Evolutionary conservation across 495 filamentous ascomycete species (phyloP).

Genomic region (Podospora comata): DNA sequence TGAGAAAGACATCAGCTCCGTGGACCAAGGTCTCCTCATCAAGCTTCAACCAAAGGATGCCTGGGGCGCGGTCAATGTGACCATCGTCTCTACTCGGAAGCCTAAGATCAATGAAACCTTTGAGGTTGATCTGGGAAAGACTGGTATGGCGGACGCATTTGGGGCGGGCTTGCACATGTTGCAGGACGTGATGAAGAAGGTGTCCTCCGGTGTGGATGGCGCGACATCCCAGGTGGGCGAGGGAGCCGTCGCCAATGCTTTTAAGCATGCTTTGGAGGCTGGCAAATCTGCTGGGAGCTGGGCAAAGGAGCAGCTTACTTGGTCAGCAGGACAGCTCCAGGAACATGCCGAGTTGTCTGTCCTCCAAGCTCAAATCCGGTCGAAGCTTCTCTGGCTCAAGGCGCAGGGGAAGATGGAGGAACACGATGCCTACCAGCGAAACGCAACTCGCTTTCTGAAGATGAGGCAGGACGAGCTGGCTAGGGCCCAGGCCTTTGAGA

Average conservation of each 20-base stretch:
- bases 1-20: slow-evolving; percentile 40
- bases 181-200: slow-evolving; percentile 34
- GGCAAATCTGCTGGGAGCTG: slow-evolving; percentile 25
- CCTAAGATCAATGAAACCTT: slow-evolving; percentile 49
- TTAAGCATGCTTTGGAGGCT: slow-evolving; percentile 29
- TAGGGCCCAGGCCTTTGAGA: slow-evolving; percentile 3
- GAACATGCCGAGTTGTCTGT: slow-evolving; percentile 34
- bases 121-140: slow-evolving; percentile 42
- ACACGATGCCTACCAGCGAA: slow-evolving; percentile 39
- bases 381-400: slow-evolving; percentile 49
- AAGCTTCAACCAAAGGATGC: slow-evolving; percentile 40
- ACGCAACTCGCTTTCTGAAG: slow-evolving; percentile 37
- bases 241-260: slow-evolving; percentile 30
- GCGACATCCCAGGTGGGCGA: slow-evolving; percentile 34
- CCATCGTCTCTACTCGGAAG: slow-evolving; percentile 42
- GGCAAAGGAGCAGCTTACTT: slow-evolving; percentile 23
- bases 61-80: slow-evolving; percentile 41
- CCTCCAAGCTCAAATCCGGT: slow-evolving; percentile 42
- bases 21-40: slow-evolving; percentile 46
- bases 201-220: slow-evolving; percentile 35
- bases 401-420: slow-evolving; percentile 42
- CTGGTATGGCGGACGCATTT: slow-evolving; percentile 33
- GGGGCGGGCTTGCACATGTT: slow-evolving; percentile 41
- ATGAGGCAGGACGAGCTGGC: slow-evolving; percentile 27
- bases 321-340: slow-evolving; percentile 28